Evolutionary conservation across 805 yeast species (phyloP).

Genomic region (Sugiyamaella mastotermitis): DNA sequence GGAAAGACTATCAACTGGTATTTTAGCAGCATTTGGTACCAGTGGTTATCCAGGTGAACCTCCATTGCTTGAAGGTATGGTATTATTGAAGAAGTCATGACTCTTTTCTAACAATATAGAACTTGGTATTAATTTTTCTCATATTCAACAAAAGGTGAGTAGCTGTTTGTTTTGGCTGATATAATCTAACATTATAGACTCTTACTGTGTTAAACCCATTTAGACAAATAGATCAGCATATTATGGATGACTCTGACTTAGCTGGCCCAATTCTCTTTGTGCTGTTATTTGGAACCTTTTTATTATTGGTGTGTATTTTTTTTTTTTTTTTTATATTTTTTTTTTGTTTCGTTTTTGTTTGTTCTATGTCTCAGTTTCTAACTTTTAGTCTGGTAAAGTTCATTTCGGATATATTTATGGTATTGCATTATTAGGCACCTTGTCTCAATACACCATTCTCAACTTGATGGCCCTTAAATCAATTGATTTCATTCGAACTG

Average conservation of each 20-base stretch:
- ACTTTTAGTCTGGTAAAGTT: constrained; percentile 84
- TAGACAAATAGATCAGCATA: constrained; percentile 59
- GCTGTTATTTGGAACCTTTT: constrained; percentile 73
- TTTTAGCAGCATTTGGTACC: constrained; percentile 88
- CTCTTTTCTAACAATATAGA: constrained; percentile 42
- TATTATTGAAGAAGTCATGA: background rate
- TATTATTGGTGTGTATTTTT: constrained; percentile 42
- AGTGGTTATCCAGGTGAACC: constrained; percentile 95
- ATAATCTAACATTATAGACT: constrained; percentile 38
- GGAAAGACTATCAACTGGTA: constrained; percentile 58
- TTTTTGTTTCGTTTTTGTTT: background rate
- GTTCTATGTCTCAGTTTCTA: too few relatives aligned
- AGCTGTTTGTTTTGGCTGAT: constrained; percentile 30
- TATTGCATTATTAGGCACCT: constrained; percentile 85
- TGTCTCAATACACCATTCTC: constrained; percentile 76
- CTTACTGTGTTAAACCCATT: constrained; percentile 79
- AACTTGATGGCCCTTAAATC: constrained; percentile 67
- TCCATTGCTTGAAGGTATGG: constrained; percentile 64
- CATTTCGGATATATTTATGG: constrained; percentile 98
- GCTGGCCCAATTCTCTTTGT: constrained; percentile 95
- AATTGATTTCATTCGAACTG: constrained; percentile 57
- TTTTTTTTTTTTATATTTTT: too few relatives aligned
- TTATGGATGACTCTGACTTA: constrained; percentile 81
- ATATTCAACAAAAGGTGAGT: too few relatives aligned
- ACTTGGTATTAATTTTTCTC: constrained; percentile 85